Evolutionary conservation across 306 rosid genomes (phyloP).

Genomic region (Acmispon strigosus): DNA sequence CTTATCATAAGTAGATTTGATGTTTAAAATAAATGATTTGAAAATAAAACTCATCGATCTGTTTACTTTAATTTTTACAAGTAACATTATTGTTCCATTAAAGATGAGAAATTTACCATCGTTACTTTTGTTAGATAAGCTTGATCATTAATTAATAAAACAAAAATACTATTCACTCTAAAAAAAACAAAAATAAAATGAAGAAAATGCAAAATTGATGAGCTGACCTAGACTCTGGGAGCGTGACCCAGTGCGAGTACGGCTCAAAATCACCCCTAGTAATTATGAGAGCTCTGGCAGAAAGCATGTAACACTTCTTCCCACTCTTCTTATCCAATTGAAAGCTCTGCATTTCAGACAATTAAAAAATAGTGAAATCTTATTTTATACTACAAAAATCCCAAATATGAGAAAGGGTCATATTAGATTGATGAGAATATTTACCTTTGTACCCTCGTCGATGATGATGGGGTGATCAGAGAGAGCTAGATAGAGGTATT

Average conservation of each 20-base stretch:
- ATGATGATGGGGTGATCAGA: constrained; percentile 9
- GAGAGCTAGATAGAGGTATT: constrained; percentile 19
- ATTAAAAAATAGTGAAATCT: too few species aligned
- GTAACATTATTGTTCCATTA: neutral
- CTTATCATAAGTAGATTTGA: too few species aligned
- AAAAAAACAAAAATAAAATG: neutral
- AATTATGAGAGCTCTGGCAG: constrained; percentile 32
- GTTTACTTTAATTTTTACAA: too few species aligned
- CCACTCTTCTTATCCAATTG: constrained; percentile 36
- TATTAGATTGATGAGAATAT: neutral
- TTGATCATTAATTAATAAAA: too few species aligned
- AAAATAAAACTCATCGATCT: too few species aligned
- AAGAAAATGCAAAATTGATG: neutral
- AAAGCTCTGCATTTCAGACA: constrained; percentile 27
- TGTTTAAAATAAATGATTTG: too few species aligned
- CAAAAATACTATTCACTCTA: too few species aligned
- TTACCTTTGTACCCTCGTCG: constrained; percentile 4
- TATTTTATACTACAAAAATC: too few species aligned
- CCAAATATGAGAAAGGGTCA: too few species aligned
- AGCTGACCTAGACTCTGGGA: constrained; percentile 37
- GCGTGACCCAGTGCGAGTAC: constrained; percentile 31
- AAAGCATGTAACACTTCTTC: constrained; percentile 36
- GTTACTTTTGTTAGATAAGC: too few species aligned
- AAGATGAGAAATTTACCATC: neutral
- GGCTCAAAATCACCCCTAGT: neutral